Conservation (phyloP, 805 yeast genomes). For the Nakazawaea wickerhamii region DNA sequence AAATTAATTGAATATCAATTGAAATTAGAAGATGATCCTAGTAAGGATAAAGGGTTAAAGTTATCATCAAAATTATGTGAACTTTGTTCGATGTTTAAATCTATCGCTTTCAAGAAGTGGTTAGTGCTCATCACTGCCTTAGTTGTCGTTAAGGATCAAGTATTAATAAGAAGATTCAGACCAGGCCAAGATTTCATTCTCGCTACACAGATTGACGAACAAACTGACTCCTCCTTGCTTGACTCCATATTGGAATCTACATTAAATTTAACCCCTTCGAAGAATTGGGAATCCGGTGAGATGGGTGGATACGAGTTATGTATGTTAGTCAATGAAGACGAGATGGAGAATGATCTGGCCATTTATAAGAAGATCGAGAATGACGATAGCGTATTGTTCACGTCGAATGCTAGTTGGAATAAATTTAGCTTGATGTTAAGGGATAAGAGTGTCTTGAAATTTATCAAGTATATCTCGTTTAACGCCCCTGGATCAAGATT, state of each 20-base stretch:
- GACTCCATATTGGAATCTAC: constrained; percentile 72
- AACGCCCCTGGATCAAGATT: constrained; percentile 88
- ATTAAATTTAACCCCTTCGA: constrained; percentile 71
- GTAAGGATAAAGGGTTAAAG: constrained; percentile 23
- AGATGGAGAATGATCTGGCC: constrained; percentile 75
- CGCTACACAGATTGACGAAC: constrained; percentile 53
- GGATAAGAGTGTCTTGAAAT: constrained; percentile 83
- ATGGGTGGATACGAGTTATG: constrained; percentile 92
- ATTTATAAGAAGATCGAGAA: constrained; percentile 62
- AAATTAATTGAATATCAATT: constrained; percentile 10
- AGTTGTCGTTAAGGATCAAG: constrained; percentile 56
- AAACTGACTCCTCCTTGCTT: constrained; percentile 33
- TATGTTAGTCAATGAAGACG: constrained; percentile 56
- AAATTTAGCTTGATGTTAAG: constrained; percentile 69
- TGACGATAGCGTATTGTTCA: constrained; percentile 72
- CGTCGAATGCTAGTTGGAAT: constrained; percentile 83
- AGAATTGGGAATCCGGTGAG: constrained; percentile 86
- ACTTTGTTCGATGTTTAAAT: constrained; percentile 53
- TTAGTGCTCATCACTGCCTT: constrained; percentile 56
- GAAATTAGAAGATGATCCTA: constrained; percentile 13
- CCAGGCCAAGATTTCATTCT: constrained; percentile 93
- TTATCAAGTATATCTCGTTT: constrained; percentile 85
- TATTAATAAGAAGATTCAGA: constrained; percentile 79
- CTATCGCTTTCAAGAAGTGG: constrained; percentile 66
- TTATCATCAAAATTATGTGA: constrained; percentile 38